Conservation (phyloP, 805 yeast species). For the Metschnikowia corniflorae region DNA sequence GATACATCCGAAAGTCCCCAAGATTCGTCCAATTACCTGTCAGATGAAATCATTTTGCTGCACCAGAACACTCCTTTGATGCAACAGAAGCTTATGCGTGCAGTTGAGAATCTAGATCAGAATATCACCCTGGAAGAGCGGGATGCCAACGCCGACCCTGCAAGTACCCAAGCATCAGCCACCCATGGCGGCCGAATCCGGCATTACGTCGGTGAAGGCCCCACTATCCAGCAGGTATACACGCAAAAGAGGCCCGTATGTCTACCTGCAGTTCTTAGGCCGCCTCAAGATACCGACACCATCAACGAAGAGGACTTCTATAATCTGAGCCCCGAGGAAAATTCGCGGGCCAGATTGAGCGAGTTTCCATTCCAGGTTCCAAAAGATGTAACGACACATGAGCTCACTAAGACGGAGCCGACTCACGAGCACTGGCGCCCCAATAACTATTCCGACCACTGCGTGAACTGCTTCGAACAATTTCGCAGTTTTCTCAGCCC, state of each 20-base stretch:
- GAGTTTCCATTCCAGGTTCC: constrained; percentile 15
- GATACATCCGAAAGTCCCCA: background rate
- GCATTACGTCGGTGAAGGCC: constrained; percentile 8
- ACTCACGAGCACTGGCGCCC: constrained; percentile 53
- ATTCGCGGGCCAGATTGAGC: constrained; percentile 7
- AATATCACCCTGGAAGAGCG: constrained; percentile 14
- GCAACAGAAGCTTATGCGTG: constrained; percentile 19
- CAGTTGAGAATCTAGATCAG: constrained; percentile 15
- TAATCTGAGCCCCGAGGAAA: constrained; percentile 13
- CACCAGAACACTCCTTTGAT: background rate
- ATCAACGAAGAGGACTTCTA: constrained; percentile 12
- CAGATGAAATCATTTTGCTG: background rate
- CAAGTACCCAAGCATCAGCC: background rate
- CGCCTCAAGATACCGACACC: constrained; percentile 19
- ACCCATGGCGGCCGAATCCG: constrained; percentile 6
- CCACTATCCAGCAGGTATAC: constrained; percentile 37
- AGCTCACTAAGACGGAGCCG: constrained; percentile 33
- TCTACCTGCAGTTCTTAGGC: constrained; percentile 52
- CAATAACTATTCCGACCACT: constrained; percentile 36
- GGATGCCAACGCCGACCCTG: background rate
- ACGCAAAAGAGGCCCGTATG: constrained; percentile 45
- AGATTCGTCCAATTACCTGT: background rate
- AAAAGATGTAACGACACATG: background rate
- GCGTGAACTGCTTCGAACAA: constrained; percentile 39
- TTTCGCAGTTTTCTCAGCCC: constrained; percentile 31